phyloP scores from a whole-genome alignment of 768 basidiomycete species.

The Asterophora parasitica region DNA sequence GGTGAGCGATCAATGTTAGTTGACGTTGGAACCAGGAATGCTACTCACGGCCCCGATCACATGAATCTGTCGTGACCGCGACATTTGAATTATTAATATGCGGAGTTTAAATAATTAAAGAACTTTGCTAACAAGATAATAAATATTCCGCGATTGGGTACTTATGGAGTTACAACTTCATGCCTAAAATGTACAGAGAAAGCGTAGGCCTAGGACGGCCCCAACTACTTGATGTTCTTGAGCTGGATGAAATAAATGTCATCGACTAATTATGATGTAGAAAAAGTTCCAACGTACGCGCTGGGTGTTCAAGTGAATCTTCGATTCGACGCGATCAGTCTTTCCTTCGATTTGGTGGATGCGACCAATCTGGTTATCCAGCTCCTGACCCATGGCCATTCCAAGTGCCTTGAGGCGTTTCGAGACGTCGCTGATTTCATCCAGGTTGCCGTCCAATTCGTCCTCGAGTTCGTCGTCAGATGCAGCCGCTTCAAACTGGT shows the following conservation, averaged over 20 bases:
- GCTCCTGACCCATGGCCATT: slow-evolving; percentile 79
- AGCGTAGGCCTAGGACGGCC: slow-evolving; percentile 12
- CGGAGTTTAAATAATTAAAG: too few species aligned
- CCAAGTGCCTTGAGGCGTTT: slow-evolving; percentile 79
- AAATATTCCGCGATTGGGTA: too few species aligned
- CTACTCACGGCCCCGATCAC: slow-evolving; percentile 13
- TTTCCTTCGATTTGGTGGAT: slow-evolving; percentile 76
- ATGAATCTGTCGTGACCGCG: slow-evolving; percentile 19
- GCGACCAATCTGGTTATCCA: slow-evolving; percentile 78
- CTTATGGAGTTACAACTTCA: too few species aligned
- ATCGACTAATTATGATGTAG: not conserved
- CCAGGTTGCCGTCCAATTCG: slow-evolving; percentile 87
- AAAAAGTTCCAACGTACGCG: slow-evolving; percentile 39
- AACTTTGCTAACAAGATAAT: too few species aligned
- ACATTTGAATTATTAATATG: too few species aligned
- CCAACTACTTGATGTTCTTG: slow-evolving; percentile 52
- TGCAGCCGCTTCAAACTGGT: slow-evolving; percentile 85
- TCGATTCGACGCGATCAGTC: slow-evolving; percentile 68
- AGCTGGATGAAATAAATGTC: slow-evolving; percentile 32
- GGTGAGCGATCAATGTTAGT: too few species aligned
- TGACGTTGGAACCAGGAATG: too few species aligned
- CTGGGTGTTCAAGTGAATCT: slow-evolving; percentile 77
- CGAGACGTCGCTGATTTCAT: slow-evolving; percentile 75
- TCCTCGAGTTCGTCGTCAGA: slow-evolving; percentile 95
- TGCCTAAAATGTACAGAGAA: not conserved